Percentiles rank a stretch among this genome's conserved stretches.
Evolutionary conservation across 2,329 filamentous ascomycete genomes (phyloP).

Genomic region (Mycogone perniciosa): DNA sequence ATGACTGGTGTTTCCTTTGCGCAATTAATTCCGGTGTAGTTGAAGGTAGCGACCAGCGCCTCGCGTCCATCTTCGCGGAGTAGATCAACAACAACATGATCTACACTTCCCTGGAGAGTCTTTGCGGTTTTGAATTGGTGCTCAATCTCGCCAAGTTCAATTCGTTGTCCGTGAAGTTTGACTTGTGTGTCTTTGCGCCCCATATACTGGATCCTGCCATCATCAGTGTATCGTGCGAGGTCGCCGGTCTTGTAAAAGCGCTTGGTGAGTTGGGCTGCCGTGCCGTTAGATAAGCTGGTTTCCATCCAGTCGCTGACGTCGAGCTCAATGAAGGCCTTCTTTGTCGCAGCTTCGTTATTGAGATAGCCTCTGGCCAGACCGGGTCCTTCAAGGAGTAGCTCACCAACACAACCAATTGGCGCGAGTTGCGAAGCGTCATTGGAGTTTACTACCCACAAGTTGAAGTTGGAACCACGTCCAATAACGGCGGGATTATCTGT

Average conservation of each 20-base stretch:
- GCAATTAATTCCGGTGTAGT: no score
- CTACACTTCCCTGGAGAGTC: neutral
- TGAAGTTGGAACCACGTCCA: constrained; percentile 1
- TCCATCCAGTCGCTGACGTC: no score
- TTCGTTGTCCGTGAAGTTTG: constrained; percentile 51
- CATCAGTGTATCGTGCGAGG: constrained; percentile 33
- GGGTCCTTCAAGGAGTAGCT: constrained; percentile 22
- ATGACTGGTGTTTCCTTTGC: no score
- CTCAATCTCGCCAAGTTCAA: constrained; percentile 36
- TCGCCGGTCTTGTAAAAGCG: constrained; percentile 41
- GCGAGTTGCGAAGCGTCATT: constrained; percentile 14
- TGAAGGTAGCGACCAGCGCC: no score
- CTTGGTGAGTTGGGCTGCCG: constrained; percentile 18
- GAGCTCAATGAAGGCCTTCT: constrained; percentile 25
- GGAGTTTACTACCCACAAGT: constrained; percentile 18
- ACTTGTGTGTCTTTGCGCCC: constrained; percentile 51
- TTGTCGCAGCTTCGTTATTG: constrained; percentile 17
- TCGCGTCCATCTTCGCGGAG: no score
- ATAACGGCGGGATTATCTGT: neutral
- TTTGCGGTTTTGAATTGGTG: constrained; percentile 2
- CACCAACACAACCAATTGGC: constrained; percentile 18
- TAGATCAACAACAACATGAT: neutral
- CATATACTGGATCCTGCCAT: constrained; percentile 36
- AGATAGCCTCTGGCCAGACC: constrained; percentile 20
- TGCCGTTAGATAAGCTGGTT: neutral